Evolutionary conservation across 306 rosid species (phyloP).

Genomic region (Cicer judaicum): DNA sequence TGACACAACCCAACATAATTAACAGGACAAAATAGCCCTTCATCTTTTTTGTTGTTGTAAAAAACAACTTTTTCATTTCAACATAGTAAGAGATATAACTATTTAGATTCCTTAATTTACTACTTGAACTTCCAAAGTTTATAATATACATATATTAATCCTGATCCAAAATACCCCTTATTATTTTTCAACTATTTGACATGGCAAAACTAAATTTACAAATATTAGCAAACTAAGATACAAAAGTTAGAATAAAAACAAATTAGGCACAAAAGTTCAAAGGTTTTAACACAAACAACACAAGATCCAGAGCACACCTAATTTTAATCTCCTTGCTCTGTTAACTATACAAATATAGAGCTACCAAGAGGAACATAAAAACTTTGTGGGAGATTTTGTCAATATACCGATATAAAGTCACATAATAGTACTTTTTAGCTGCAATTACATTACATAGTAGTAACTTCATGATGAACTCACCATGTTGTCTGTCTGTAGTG

Average conservation of each 20-base stretch:
- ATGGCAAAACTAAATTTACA: slow-evolving; percentile 8
- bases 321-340: slow-evolving; percentile 38
- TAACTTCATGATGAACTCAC: not conserved
- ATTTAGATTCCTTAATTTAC: slow-evolving; percentile 40
- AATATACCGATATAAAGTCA: too few species aligned
- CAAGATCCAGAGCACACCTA: slow-evolving; percentile 43
- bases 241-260: slow-evolving; percentile 33
- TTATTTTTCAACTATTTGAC: slow-evolving; percentile 19
- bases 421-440: too few species aligned
- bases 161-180: slow-evolving; percentile 30
- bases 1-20: slow-evolving; percentile 34
- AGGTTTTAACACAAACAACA: slow-evolving; percentile 18
- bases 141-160: slow-evolving; percentile 36
- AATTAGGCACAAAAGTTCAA: slow-evolving; percentile 27
- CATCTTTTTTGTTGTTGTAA: not conserved
- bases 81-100: slow-evolving; percentile 23
- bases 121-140: slow-evolving; percentile 30
- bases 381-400: too few species aligned
- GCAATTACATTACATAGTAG: too few species aligned
- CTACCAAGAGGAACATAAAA: not conserved
- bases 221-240: not conserved
- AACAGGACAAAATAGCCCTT: slow-evolving; percentile 56
- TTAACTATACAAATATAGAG: slow-evolving; percentile 15
- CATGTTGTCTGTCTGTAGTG: not conserved
- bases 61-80: slow-evolving; percentile 1